Evolutionary conservation across 2,329 filamentous ascomycete species (phyloP), one percentile per base, ranked within the genome.

Genomic region (Ascochyta lentis): DNA sequence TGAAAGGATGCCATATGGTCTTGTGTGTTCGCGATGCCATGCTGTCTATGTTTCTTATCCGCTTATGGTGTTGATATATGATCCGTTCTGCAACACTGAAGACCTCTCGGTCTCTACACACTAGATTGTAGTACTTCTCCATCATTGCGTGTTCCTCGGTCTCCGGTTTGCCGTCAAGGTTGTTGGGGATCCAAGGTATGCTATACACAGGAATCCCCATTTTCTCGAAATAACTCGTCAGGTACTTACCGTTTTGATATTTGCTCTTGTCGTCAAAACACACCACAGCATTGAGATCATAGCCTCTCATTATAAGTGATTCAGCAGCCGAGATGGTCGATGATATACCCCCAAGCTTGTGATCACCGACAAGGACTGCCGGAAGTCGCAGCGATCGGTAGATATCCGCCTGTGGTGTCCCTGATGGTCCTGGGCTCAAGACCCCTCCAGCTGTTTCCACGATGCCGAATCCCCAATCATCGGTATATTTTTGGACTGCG

Each of bases 401-500:
- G 1, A 93, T 76, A 67, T 96, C 91, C 2, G 88, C 90, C 69
- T 96, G 91, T 0, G 89, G 86, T 1, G 82, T 89, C 9, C 90
- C 90, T 33, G 89, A 90, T 0, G 91, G 91, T 0, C 85, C 85
- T 0, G 91, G 91, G 0, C 90, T 94, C 58, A 94, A 86, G 0
- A 94, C 89, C 0, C 91, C 91, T 0, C 91, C 91, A 1, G 91
- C 91, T 1, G 91, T 95, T 72, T 96, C 91, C 41, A 95, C 79
- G 42, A 96, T 82, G 1, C 90, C 77, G 74, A 73, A 38, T 1
- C 66, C 63, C 49, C 57, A 61, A 0, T 45, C 39, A 3, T 44
- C 47, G 26, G 37, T 31, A 10, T 53, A 50, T 24, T 43, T 47
- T 2, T 54, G 39, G 4, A 41, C 24, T 8, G 39, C 26, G 10